Conservation (phyloP, 2,329 filamentous ascomycete species). For the Dactylellina drechsleri region DNA sequence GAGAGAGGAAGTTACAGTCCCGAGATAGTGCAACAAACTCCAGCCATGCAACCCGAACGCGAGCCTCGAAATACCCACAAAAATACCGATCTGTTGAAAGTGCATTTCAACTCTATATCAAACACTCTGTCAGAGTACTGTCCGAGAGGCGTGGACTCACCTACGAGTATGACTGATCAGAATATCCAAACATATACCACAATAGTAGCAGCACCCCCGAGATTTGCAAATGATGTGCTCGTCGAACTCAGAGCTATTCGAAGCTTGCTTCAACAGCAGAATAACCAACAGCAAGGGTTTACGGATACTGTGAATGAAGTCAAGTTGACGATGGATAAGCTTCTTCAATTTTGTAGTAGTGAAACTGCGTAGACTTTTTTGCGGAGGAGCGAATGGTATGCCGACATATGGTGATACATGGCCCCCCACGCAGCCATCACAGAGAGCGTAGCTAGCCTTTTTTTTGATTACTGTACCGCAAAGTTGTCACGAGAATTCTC, state of each 20-base stretch:
- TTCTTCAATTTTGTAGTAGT: neutral
- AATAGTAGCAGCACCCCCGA: neutral
- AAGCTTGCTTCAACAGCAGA: neutral
- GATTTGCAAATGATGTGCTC: neutral
- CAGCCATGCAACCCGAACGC: neutral
- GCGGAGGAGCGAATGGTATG: too few relatives aligned
- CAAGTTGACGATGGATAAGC: slow-evolving; percentile 2
- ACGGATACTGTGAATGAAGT: slow-evolving; percentile 1
- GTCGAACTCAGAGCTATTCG: neutral
- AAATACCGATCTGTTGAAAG: neutral
- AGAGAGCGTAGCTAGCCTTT: too few relatives aligned
- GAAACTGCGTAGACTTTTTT: too few relatives aligned
- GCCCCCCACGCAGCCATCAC: too few relatives aligned
- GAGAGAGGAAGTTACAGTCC: neutral
- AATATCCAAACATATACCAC: neutral
- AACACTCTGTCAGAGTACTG: too few relatives aligned
- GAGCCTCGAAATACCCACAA: neutral
- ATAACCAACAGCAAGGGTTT: neutral
- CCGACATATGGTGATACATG: too few relatives aligned
- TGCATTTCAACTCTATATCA: too few relatives aligned
- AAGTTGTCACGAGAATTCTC: too few relatives aligned
- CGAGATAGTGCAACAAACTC: neutral
- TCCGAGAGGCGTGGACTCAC: too few relatives aligned
- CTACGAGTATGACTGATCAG: neutral
- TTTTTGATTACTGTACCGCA: too few relatives aligned